These are phyloP conservation scores for Plasmodium chabaudi DNA, from an alignment of 169 alveolate species.

Conservation along the genomic window DNA sequence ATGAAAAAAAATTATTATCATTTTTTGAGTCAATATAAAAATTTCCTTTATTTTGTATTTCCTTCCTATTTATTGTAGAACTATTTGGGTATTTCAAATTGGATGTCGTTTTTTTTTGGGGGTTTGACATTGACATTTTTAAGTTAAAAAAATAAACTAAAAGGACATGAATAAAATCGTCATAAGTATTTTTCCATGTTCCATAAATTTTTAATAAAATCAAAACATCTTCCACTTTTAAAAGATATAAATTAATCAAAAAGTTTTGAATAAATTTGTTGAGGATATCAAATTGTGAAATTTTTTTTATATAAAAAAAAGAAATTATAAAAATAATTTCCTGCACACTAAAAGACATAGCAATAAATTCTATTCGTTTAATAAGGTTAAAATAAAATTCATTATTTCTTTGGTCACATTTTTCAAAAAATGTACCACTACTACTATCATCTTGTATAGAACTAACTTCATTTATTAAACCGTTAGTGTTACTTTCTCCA, in stretches of 20 bases:
- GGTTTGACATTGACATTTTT: neutral
- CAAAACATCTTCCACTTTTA: slow-evolving; percentile 3
- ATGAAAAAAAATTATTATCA: neutral
- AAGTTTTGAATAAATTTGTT: slow-evolving; percentile 22
- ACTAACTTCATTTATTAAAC: too few relatives aligned
- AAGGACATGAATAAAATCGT: slow-evolving; percentile 15
- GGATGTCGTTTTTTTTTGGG: neutral
- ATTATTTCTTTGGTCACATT: neutral
- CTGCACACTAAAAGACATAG: slow-evolving; percentile 15
- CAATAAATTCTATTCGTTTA: slow-evolving; percentile 23
- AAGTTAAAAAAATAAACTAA: slow-evolving; percentile 15
- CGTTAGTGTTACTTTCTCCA: too few relatives aligned
- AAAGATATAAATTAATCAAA: neutral
- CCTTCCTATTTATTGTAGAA: neutral
- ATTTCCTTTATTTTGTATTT: neutral
- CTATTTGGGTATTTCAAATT: neutral
- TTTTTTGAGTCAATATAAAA: neutral
- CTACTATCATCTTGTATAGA: too few relatives aligned
- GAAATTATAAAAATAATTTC: slow-evolving; percentile 7
- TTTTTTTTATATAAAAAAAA: slow-evolving; percentile 19
- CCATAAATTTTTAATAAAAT: slow-evolving; percentile 18
- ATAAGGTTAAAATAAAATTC: neutral
- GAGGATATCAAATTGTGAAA: slow-evolving; percentile 5
- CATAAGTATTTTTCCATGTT: slow-evolving; percentile 8
- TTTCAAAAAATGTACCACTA: neutral